Conservation (phyloP, 2,329 filamentous ascomycete genomes). For the Helminthosporium solani region DNA sequence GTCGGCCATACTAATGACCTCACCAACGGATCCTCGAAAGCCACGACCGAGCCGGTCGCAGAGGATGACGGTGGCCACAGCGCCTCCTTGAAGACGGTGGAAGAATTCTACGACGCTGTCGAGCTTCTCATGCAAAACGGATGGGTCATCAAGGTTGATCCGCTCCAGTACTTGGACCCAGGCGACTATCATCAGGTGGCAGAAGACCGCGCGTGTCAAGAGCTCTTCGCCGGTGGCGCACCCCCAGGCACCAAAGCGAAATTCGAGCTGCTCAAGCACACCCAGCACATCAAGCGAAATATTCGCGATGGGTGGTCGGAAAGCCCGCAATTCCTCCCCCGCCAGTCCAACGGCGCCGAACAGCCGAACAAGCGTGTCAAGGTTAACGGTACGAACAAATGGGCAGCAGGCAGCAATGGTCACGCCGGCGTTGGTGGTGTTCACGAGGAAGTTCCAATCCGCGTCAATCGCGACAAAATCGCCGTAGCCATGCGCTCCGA, state of each 20-base stretch:
- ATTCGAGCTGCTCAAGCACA: conserved; percentile 59
- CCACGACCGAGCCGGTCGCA: conserved; percentile 5
- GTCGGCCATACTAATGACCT: conserved; percentile 15
- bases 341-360: conserved; percentile 18
- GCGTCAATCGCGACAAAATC: conserved; percentile 83
- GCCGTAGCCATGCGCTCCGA: conserved; percentile 79
- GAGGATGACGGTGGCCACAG: neutral
- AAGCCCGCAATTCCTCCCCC: conserved; percentile 22
- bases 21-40: conserved; percentile 2
- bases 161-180: conserved; percentile 53
- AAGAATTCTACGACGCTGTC: conserved; percentile 48
- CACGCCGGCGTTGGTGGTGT: neutral
- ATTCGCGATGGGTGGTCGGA: conserved; percentile 46
- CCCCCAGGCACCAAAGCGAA: conserved; percentile 67
- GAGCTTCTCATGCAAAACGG: conserved; percentile 61
- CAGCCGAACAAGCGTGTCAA: conserved; percentile 36
- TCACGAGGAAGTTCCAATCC: conserved; percentile 71
- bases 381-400: conserved; percentile 24
- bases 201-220: conserved; percentile 62
- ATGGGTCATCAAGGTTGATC: conserved; percentile 64
- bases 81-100: conserved; percentile 24
- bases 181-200: conserved; percentile 59
- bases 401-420: conserved; percentile 4
- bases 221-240: conserved; percentile 52
- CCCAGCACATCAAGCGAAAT: conserved; percentile 58